Percentiles rank a stretch among this genome's conserved stretches.
These are phyloP conservation scores for Acanthamoeba healyi DNA, from an alignment of 208 protist genomes.

Conservation along the genomic window DNA sequence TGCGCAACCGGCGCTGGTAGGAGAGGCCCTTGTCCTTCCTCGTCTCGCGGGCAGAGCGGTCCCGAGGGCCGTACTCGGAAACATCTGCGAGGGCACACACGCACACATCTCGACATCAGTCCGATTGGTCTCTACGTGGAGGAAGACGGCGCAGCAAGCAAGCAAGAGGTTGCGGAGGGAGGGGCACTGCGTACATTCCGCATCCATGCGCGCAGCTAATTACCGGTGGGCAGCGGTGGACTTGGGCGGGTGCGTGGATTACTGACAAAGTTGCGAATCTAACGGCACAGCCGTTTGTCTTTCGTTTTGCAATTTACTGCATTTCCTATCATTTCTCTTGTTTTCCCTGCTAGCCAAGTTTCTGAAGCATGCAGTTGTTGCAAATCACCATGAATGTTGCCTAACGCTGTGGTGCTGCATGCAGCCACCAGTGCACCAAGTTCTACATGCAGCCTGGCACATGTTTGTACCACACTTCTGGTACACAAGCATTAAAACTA, in stretches of 20 bases:
- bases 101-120: not conserved
- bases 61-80: conserved; percentile 41
- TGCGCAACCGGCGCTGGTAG: conserved; percentile 56
- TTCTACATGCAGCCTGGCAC: too few species aligned
- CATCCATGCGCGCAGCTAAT: not conserved
- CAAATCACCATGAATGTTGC: too few species aligned
- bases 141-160: too few species aligned
- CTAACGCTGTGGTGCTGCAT: too few species aligned
- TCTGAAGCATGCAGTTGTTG: too few species aligned
- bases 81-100: not conserved
- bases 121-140: too few species aligned
- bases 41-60: not conserved
- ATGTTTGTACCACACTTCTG: too few species aligned
- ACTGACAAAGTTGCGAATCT: not conserved
- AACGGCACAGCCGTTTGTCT: not conserved
- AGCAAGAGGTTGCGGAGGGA: not conserved
- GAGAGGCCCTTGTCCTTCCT: conserved; percentile 45
- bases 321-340: not conserved
- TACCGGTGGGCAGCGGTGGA: too few species aligned
- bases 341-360: too few species aligned
- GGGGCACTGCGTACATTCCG: not conserved
- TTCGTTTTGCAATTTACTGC: not conserved
- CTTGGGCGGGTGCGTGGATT: not conserved
- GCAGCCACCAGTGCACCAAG: too few species aligned
- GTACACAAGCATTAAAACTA: too few species aligned